Percentiles rank a stretch among this genome's conserved stretches.
Evolutionary conservation across 176 grass and related monocot species (phyloP).

Genomic region (Dactylis glomerata): DNA sequence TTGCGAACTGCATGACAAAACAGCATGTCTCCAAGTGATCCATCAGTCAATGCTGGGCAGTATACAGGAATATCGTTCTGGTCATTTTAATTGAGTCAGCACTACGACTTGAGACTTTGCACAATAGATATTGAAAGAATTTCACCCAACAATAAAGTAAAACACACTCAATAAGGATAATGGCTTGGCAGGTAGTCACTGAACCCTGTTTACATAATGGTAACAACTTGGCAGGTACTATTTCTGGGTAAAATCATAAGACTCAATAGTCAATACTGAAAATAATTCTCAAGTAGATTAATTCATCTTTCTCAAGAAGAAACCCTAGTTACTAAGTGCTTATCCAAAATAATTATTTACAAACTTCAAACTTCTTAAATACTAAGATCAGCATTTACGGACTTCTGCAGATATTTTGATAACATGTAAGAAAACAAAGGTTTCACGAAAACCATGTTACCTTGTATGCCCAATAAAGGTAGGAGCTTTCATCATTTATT

Average conservation of each 20-base stretch:
- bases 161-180: neutral
- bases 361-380: neutral
- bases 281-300: neutral
- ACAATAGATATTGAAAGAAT: neutral
- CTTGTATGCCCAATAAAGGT: slow-evolving; percentile 93
- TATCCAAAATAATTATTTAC: neutral
- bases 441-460: slow-evolving; percentile 31
- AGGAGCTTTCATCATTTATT: slow-evolving; percentile 85
- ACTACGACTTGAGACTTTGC: neutral
- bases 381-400: neutral
- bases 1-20: slow-evolving; percentile 85
- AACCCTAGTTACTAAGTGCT: neutral
- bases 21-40: slow-evolving; percentile 94
- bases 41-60: slow-evolving; percentile 90
- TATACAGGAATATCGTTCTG: slow-evolving; percentile 88
- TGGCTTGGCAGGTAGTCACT: neutral
- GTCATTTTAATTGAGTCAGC: slow-evolving; percentile 32
- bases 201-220: neutral
- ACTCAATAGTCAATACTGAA: too few relatives aligned
- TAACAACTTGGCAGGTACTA: too few relatives aligned
- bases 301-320: neutral
- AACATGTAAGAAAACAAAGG: neutral
- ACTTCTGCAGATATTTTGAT: neutral
- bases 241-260: neutral
- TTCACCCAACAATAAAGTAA: neutral